A percentile compares a stretch with the other conserved stretches of the same genome.
phyloP scores from a whole-genome alignment of 192 early-diverging fungal species.

The Coemansia sp. region DNA sequence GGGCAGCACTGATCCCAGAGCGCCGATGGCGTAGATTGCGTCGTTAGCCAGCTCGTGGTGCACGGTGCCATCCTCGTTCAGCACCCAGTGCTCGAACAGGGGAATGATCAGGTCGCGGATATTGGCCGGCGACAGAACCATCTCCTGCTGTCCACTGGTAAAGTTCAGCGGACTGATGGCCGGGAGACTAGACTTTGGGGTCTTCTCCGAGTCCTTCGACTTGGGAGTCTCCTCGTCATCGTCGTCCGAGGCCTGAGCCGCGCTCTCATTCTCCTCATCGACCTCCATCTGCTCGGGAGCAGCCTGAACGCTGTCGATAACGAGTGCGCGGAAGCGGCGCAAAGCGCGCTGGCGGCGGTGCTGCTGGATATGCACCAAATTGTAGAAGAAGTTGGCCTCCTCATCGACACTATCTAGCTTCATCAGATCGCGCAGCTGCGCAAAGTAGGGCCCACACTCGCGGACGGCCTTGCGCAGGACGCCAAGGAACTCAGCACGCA shows the following conservation, averaged over 20 bases:
- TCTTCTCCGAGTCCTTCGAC: neutral
- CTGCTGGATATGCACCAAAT: constrained; percentile 92
- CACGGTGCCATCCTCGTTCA: constrained; percentile 64
- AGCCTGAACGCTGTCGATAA: constrained; percentile 5
- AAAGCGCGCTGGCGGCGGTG: constrained; percentile 90
- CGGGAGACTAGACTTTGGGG: neutral
- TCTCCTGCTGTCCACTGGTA: constrained; percentile 14
- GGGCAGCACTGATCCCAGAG: constrained; percentile 65
- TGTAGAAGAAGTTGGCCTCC: constrained; percentile 91
- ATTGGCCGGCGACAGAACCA: constrained; percentile 35
- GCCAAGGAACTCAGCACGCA: constrained; percentile 39
- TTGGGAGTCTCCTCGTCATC: constrained; percentile 2
- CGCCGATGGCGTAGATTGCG: constrained; percentile 72
- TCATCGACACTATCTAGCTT: constrained; percentile 45
- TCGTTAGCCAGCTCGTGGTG: constrained; percentile 86
- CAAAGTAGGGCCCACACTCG: constrained; percentile 35
- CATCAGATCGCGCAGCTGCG: constrained; percentile 41
- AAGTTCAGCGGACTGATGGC: constrained; percentile 26
- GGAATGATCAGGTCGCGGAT: constrained; percentile 68
- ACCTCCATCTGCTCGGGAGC: constrained; percentile 33
- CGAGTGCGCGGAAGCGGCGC: constrained; percentile 63
- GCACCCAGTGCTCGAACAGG: constrained; percentile 83
- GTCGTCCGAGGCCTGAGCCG: neutral
- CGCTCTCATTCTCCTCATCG: constrained; percentile 9
- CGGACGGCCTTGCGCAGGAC: constrained; percentile 32